These are phyloP conservation scores for Trichoderma aggressivum DNA, from an alignment of 2,329 filamentous ascomycete genomes.

Conservation along the genomic window DNA sequence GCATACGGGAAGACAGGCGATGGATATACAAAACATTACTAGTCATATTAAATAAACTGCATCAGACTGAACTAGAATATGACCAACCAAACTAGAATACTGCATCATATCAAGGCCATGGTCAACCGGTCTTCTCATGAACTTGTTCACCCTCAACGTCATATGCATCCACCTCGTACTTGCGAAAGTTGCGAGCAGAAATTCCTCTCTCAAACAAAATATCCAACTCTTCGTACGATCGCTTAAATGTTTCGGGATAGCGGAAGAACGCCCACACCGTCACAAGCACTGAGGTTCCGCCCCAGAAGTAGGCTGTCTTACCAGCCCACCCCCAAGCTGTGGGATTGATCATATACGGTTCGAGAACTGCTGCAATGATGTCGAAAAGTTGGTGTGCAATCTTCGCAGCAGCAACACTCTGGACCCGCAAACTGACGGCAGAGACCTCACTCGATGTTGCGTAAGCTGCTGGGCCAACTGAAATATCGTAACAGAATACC, in stretches of 20 bases:
- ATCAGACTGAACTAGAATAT: not conserved
- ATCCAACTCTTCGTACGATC: conserved; percentile 43
- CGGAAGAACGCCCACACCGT: conserved; percentile 49
- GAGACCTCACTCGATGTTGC: conserved; percentile 51
- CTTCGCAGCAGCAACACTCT: conserved; percentile 53
- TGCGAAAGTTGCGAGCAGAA: conserved; percentile 33
- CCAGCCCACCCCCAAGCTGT: conserved; percentile 48
- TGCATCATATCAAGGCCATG: not conserved
- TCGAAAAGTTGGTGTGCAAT: conserved; percentile 43
- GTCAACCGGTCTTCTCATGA: not conserved
- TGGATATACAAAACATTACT: not conserved
- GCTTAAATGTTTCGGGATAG: conserved; percentile 52
- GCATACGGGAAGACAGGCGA: not conserved
- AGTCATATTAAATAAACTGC: not conserved
- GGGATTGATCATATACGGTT: conserved; percentile 41
- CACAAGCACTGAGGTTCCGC: conserved; percentile 45
- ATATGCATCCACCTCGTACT: conserved; percentile 3
- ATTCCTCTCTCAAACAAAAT: conserved; percentile 32
- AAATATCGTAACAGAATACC: conserved; percentile 41
- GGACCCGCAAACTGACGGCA: conserved; percentile 51
- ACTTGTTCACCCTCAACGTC: not conserved
- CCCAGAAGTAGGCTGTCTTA: conserved; percentile 46
- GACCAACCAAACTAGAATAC: not conserved
- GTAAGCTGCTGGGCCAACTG: conserved; percentile 54
- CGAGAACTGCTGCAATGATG: conserved; percentile 45